Percentiles rank a stretch among this genome's conserved stretches.
phyloP scores from a whole-genome alignment of 805 yeast genomes.

The Saturnispora galanensis region DNA sequence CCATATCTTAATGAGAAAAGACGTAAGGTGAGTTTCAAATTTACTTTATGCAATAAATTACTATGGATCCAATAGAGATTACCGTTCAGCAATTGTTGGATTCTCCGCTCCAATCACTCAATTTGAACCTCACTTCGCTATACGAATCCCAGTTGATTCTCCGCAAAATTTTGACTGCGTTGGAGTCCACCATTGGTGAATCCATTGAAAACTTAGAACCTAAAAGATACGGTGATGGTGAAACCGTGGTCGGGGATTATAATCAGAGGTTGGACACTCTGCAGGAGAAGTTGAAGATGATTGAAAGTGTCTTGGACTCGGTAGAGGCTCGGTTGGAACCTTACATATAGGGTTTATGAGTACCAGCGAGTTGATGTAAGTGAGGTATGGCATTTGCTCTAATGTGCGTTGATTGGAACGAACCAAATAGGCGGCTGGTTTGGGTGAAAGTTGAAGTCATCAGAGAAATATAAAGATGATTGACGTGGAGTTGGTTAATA shows the following conservation, averaged over 20 bases:
- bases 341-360: no score
- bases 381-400: no score
- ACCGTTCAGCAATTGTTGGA: conserved; percentile 48
- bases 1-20: no score
- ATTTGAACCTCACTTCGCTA: conserved; percentile 40
- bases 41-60: conserved; percentile 10
- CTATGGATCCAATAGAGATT: conserved; percentile 50
- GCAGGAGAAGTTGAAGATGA: conserved; percentile 10
- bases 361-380: no score
- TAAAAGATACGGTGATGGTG: conserved; percentile 8
- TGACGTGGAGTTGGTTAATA: no score
- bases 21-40: no score
- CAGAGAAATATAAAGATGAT: no score
- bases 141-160: conserved; percentile 50
- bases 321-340: neutral
- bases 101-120: conserved; percentile 42
- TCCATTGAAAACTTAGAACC: conserved; percentile 11
- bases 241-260: conserved; percentile 13
- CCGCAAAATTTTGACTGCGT: conserved; percentile 35
- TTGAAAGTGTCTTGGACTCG: neutral
- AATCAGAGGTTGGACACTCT: conserved; percentile 19
- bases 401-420: no score
- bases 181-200: conserved; percentile 27
- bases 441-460: no score
- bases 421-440: no score